Percentiles rank a stretch among this genome's conserved stretches.
Evolutionary conservation across 331 rosid species (phyloP).

Genomic region (Ulmus americana): DNA sequence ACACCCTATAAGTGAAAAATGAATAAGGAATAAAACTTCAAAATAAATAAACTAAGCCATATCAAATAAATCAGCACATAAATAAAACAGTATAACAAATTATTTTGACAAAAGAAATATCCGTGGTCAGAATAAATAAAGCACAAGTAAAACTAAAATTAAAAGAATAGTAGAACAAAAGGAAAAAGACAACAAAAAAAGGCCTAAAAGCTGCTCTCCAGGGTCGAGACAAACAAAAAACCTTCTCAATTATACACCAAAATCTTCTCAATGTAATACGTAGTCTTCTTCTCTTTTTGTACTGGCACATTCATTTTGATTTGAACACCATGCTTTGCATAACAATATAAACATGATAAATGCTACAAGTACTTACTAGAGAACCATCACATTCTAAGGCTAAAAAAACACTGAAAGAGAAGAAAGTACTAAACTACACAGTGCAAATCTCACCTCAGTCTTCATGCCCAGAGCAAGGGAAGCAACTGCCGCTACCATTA

Average conservation of each 20-base stretch:
- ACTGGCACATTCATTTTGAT: no score
- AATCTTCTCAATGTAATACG: no score
- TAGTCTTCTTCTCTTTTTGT: no score
- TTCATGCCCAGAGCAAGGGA: slow-evolving; percentile 93
- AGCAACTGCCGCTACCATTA: slow-evolving; percentile 93
- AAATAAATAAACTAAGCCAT: background rate
- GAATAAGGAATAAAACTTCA: background rate
- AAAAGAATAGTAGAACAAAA: background rate
- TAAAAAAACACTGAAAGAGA: background rate
- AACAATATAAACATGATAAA: no score
- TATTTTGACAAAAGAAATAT: no score
- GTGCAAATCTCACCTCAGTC: slow-evolving; percentile 64
- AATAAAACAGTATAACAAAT: no score
- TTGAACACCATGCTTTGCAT: no score
- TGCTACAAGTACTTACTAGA: background rate
- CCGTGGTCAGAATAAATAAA: background rate
- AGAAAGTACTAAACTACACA: background rate
- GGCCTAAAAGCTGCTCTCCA: background rate
- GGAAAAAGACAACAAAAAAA: background rate
- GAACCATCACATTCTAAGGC: background rate
- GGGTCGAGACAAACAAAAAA: background rate
- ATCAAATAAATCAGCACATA: no score
- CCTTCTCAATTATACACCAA: no score
- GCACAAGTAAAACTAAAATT: background rate
- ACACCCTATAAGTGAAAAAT: slow-evolving; percentile 61